Base-by-base conservation (phyloP, 2,329 filamentous ascomycete species). In the Hypoxylon sp. region DNA sequence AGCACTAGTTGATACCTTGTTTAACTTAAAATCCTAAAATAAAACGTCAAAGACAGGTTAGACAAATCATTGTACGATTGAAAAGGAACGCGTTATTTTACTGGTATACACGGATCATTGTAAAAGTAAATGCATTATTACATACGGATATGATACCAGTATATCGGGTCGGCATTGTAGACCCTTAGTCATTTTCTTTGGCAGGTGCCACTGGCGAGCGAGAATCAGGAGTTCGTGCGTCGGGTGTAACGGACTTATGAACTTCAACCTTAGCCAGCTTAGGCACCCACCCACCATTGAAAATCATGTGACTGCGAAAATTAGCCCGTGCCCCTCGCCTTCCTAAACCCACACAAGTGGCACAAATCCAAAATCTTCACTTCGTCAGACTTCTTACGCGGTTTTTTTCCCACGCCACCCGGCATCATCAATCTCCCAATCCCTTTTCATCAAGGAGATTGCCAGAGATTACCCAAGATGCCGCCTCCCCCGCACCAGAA, bases 401-500 rank as follows among this genome's bases (percentile, higher is more conserved):
- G 66, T 68, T 61, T 67, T 63, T 70, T 69, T 66, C 62, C 55
- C 59, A 69, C 65, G 55, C 63, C 63, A 65, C 35, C 44, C 65
- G 74, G 75, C 73, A 64, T 67, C 74, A 72, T 69, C 72, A 73
- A 75, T 75, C 73, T 73, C 69, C 68, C 70, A 67, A 65, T 72
- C 42, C 33, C 50, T 59, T 68, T 68, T 58, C 71, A 77, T 77
- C 74, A 72, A 74, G 74, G 74, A 76, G 75, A 75, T 76, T 74
- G 75, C 74, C 75, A 73, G 74, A 76, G 75, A 75, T 76, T 74
- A 74, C 74, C 75, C 74, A 77, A 69, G 65, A 78, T 95, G 96
- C 94, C 96, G 87, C 96, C 96, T 81, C 94, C 94, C 85, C 92
- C 94, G 76, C 94, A 98, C 83, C 94, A 96, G 82, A 97, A 97